Evolutionary conservation across 768 basidiomycete species (phyloP), one percentile per base, ranked within the genome.

Genomic region (Chalciporus sphaerocephalus): DNA sequence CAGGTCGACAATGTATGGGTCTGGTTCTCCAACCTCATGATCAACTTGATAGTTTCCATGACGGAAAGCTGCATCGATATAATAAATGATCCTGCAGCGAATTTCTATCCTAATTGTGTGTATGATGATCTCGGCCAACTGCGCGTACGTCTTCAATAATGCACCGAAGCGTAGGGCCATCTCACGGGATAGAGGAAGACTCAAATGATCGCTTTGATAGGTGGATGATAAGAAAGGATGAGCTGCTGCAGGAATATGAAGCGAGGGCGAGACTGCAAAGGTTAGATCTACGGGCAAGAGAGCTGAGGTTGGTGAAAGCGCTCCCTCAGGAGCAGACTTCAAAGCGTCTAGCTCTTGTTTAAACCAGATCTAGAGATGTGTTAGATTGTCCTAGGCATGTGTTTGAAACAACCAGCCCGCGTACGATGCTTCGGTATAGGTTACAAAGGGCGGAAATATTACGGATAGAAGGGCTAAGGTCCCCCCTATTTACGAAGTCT

Each of bases 151-250:
- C 68, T 86, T 83, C 33, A 94, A 71, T 36, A 98, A 73, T 0
- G 92, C 89, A 61, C 94, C 86, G 67, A 92, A 96, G 23, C 92
- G 92, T 49, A 93, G 61, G 13, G 84, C 74, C 93, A 95, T 97
- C 49, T 94, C 93, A 35, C 72, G 73, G 1, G 92, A 93, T 24
- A 97, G 71, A 4, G 92, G 88, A 4, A 97, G 71, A 45, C 70
- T 74, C 22, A 92, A 68, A 17, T 74, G 71, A 15, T 81, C 79
- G 22, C 73, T 62, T 9, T 72, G 54, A 15, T 65, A 51, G 10
- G 63, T 48, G 0, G 72, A 65, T 1, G 69, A 61, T 18, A 74
- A 44, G 0, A 68, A 56, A n/a, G 80, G 74, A 12, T 75, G 62
- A 46, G 72, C 69, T 0, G 77, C 72, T 2, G 78, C 74, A 12